Base-by-base conservation (phyloP, 208 protist genomes). In the Porcisia deanei region DNA sequence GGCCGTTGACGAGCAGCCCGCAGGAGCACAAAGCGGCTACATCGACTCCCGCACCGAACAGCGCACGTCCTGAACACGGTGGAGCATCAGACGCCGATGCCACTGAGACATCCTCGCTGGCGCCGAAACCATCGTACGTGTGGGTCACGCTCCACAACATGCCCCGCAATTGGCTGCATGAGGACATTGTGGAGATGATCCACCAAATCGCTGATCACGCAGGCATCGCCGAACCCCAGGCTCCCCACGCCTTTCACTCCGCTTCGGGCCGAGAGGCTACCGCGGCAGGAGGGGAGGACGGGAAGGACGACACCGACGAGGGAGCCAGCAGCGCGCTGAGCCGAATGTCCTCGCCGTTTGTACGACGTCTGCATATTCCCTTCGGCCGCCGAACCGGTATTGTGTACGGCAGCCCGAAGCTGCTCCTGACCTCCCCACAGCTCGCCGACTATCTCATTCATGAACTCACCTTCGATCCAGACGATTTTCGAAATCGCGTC, bases 361-460 rank as follows among this genome's bases (percentile, higher is more conserved):
- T 97, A 4, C 75, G 82, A 43, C 83, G 81, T 41, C 64, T 97
- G 59, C 81, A 83, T 67, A 85, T 97, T 52, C 88, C 88, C 16
- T 97, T 94, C 79, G 93, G 93, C 41, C 89, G 91, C n/a, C 89
- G 90, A 6, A 97, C 89, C 7, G 93, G 93, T 22, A 80, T 97
- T 30, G 76, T 94, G 5, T 97, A 91, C 75, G 91, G 93, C 59
- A 69, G 73, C 20, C 91, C 93, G 2, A 80, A 76, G 30, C 76
- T 97, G 43, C 72, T 84, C 9, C 76, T 97, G n/a, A 92, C 83
- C 47, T 89, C 87, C 10, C 18, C 70, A n/a, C 71, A 67, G 12
- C 85, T 96, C 22, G 88, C 82, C 1, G 67, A 87, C 41, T 90
- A 91, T 72, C 85, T 96, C 18, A 60, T 90, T 9, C 64, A 77